These are phyloP conservation scores for Fennellomyces sp. DNA, from an alignment of 371 early-diverging fungal species.

Conservation along the genomic window DNA sequence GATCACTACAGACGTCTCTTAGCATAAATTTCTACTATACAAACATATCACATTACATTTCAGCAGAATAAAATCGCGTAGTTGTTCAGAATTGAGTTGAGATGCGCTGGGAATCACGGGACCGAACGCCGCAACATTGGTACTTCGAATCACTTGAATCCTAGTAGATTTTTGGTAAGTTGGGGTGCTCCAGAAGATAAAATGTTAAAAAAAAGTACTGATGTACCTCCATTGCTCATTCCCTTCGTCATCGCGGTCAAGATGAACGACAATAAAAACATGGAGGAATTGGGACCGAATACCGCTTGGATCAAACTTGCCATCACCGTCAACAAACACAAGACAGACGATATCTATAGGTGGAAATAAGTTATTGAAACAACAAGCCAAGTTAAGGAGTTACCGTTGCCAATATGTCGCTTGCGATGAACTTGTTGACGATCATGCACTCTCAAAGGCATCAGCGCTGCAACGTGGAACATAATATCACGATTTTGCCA, in stretches of 20 bases:
- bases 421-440: conserved; percentile 82
- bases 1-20: conserved; percentile 56
- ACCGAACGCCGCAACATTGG: conserved; percentile 2
- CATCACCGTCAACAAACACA: conserved; percentile 63
- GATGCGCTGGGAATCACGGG: background rate
- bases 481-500: conserved; percentile 82
- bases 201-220: too few species aligned
- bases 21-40: too few species aligned
- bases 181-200: too few species aligned
- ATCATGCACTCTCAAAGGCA: conserved; percentile 73
- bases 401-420: conserved; percentile 84
- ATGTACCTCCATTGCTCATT: conserved; percentile 41
- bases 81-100: background rate
- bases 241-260: conserved; percentile 29
- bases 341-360: conserved; percentile 70
- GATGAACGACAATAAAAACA: conserved; percentile 67
- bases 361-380: conserved; percentile 23
- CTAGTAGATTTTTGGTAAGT: background rate
- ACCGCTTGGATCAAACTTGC: conserved; percentile 60
- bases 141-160: background rate
- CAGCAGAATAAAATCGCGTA: conserved; percentile 8
- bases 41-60: conserved; percentile 10
- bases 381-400: conserved; percentile 9
- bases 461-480: conserved; percentile 82
- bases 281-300: conserved; percentile 76